A percentile compares a stretch with the other conserved stretches of the same genome.
Conservation (phyloP, 495 filamentous ascomycete genomes). For the Saxispiralis lemnorum region DNA sequence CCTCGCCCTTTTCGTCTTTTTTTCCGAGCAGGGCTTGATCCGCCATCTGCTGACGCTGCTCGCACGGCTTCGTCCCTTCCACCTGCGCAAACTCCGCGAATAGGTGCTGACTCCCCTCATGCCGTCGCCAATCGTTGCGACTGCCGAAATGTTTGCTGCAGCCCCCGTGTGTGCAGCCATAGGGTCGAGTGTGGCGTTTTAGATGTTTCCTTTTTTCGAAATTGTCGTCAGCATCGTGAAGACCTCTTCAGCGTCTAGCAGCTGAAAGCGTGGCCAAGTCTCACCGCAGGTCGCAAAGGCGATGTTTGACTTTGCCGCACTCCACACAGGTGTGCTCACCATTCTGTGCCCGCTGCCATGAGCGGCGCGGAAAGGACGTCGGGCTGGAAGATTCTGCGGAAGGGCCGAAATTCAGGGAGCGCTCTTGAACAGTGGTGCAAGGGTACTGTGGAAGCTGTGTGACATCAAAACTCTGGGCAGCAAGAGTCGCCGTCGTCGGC, state of each 20-base stretch:
- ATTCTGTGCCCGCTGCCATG: neutral
- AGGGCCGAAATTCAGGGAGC: neutral
- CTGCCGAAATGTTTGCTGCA: conserved; percentile 73
- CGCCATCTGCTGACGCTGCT: too few relatives aligned
- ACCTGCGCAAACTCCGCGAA: too few relatives aligned
- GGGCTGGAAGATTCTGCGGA: neutral
- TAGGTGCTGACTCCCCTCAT: conserved; percentile 77
- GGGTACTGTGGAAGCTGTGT: neutral
- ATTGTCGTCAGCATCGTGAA: neutral
- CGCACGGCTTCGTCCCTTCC: too few relatives aligned
- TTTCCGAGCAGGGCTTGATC: too few relatives aligned
- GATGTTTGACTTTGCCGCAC: conserved; percentile 9
- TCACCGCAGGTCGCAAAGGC: conserved; percentile 44
- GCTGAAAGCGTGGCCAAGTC: conserved; percentile 9
- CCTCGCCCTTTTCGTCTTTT: conserved; percentile 49
- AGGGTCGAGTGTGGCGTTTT: conserved; percentile 73
- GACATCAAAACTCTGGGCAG: neutral
- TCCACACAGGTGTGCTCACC: neutral
- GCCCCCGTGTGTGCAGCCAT: conserved; percentile 61
- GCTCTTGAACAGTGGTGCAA: neutral
- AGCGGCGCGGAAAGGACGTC: neutral
- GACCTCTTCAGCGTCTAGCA: neutral
- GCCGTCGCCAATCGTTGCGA: conserved; percentile 94
- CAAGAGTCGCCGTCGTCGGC: neutral
- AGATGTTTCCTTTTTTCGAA: conserved; percentile 56